Evolutionary conservation across 345 rosid genomes (phyloP), one percentile per base, ranked within the genome.

Genomic region (Hevea brasiliensis): DNA sequence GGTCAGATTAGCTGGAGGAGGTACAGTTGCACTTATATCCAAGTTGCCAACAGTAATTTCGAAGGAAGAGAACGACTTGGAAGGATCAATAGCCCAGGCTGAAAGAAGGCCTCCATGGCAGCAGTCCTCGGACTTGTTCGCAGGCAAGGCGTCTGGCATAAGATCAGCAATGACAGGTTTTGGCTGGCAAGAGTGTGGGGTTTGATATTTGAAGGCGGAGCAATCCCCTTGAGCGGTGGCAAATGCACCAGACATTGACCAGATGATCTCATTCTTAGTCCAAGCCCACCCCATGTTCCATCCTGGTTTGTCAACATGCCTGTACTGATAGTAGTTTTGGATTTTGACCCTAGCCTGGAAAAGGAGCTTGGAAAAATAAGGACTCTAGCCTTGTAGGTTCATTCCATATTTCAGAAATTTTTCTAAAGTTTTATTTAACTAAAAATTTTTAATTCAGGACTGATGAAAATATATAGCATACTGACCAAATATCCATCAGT

Each of bases 201-300:
- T 72, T 41, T 45, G 68, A 63, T 47, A 51, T 72, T 61, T 84
- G 77, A 81, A 72, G 14, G 65, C 8, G 6, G 85, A 73, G 64
- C 90, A 86, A 47, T 87, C 80, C 8, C 91, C 94, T 74, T 81
- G 83, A 62, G 70, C 68, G 6, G 79, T 82, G 7, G 94, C 90
- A 29, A 83, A 87, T 51, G 90, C 91, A 3, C 94, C 91, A 0
- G 80, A 68, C 78, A 84, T 85, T 21, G 86, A 77, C 87, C 75
- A 67, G 35, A 86, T 86, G 3, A 82, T 61, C 80, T 85, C 91
- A 1, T 72, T 71, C 1, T 74, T 61, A 0, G 84, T 59, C 90
- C 94, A 89, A 23, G 75, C 79, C 90, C 91, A 89, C 12, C 89
- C 89, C 15, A 86, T 18, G 32, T 64, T 84, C 91, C 91, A 85